Conservation (phyloP, 352 stramenopile genomes). For the Phytophthora vignae region DNA sequence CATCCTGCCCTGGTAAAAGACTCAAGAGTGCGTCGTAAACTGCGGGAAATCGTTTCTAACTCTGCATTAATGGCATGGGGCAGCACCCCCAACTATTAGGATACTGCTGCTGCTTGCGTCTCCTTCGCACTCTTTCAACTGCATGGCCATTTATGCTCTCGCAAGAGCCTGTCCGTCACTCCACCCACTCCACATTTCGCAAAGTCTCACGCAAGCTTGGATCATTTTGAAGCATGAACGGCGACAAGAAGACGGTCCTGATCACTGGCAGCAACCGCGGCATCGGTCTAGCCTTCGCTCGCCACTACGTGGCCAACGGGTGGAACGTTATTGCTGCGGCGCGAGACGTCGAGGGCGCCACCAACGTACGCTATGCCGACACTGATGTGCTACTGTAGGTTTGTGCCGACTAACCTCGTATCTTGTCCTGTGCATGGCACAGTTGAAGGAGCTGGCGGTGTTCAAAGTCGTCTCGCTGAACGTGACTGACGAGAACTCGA, state of each 20-base stretch:
- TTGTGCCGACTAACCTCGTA: not conserved
- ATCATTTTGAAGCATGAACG: slow-evolving; percentile 22
- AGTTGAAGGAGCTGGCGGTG: slow-evolving; percentile 34
- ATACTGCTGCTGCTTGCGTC: not conserved
- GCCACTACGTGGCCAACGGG: slow-evolving; percentile 49
- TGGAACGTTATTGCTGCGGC: slow-evolving; percentile 65
- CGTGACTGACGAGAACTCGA: slow-evolving; percentile 45
- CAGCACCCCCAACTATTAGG: not conserved
- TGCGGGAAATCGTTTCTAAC: not conserved
- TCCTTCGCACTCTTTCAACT: not conserved
- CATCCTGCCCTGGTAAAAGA: slow-evolving; percentile 49
- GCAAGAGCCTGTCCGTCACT: not conserved
- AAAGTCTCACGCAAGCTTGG: not conserved
- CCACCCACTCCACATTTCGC: not conserved
- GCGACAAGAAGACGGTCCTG: slow-evolving; percentile 50
- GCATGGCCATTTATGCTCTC: not conserved
- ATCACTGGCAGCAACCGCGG: slow-evolving; percentile 73
- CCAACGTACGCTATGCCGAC: slow-evolving; percentile 32
- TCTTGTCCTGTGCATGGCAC: not conserved
- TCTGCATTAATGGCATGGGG: not conserved
- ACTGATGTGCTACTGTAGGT: not conserved
- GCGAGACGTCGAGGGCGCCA: slow-evolving; percentile 46
- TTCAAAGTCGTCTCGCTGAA: slow-evolving; percentile 41
- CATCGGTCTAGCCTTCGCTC: slow-evolving; percentile 58
- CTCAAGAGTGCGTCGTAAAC: not conserved